phyloP scores from a whole-genome alignment of 352 stramenopile species.

The Phytopythium mirpurense region DNA sequence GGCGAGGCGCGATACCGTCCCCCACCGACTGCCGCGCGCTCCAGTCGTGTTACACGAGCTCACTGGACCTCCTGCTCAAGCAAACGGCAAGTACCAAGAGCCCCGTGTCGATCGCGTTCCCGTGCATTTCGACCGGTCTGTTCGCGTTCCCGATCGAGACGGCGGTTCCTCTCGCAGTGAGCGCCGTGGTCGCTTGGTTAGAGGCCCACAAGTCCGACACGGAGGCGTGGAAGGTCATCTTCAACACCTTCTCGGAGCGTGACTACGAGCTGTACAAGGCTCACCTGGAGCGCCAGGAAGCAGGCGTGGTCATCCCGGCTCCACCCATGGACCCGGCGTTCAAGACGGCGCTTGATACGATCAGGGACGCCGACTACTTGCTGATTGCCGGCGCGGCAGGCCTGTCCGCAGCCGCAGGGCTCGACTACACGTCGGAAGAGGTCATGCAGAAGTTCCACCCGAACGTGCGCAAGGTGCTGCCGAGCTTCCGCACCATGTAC shows the following conservation, averaged over 20 bases:
- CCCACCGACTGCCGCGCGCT: constrained; percentile 23
- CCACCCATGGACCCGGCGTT: constrained; percentile 19
- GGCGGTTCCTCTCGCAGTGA: constrained; percentile 38
- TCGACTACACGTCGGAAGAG: constrained; percentile 62
- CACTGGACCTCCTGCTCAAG: constrained; percentile 39
- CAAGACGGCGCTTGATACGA: constrained; percentile 19
- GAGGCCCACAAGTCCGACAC: constrained; percentile 22
- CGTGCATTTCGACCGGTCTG: constrained; percentile 62
- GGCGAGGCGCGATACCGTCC: constrained; percentile 18
- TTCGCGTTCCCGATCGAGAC: constrained; percentile 61
- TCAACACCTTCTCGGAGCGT: constrained; percentile 62
- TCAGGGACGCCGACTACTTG: constrained; percentile 56
- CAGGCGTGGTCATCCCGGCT: constrained; percentile 13
- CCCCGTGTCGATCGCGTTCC: constrained; percentile 39
- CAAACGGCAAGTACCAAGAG: constrained; percentile 8
- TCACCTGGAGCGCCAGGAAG: constrained; percentile 15
- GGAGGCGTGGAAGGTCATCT: constrained; percentile 46
- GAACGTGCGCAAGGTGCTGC: constrained; percentile 33
- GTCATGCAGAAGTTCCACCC: constrained; percentile 65
- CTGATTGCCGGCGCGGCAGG: constrained; percentile 56
- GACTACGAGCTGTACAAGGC: constrained; percentile 55
- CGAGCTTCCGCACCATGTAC: constrained; percentile 54
- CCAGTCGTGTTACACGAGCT: constrained; percentile 43
- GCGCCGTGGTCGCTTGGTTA: constrained; percentile 49
- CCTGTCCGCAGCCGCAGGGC: constrained; percentile 58